phyloP scores from a whole-genome alignment of 2,329 filamentous ascomycete genomes.

The Penicillium sclerotigenum region DNA sequence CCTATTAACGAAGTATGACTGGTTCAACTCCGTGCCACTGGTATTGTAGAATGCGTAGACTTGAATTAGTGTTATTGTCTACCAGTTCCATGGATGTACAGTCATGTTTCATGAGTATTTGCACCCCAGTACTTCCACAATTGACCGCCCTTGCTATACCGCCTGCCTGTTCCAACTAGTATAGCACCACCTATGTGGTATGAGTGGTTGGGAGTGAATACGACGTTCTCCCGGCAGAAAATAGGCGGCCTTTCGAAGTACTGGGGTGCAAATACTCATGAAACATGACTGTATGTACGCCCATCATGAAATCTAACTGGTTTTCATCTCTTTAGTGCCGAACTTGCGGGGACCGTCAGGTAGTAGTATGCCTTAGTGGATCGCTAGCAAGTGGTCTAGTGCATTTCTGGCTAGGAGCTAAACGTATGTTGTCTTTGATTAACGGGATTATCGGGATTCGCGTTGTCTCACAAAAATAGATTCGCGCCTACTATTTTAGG shows the following conservation, averaged over 20 bases:
- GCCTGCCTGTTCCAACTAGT: too few species aligned
- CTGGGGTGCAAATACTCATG: too few species aligned
- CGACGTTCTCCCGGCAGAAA: too few species aligned
- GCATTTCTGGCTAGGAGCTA: background rate
- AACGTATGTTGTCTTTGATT: background rate
- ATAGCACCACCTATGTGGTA: too few species aligned
- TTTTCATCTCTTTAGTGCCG: background rate
- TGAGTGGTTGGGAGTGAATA: too few species aligned
- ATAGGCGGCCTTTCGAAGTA: too few species aligned
- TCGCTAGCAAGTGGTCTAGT: background rate
- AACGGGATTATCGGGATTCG: background rate
- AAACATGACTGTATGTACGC: too few species aligned
- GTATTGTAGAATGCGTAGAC: constrained; percentile 12
- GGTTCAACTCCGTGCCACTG: constrained; percentile 26
- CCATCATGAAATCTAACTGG: background rate
- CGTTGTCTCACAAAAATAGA: constrained; percentile 14
- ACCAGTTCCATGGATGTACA: background rate
- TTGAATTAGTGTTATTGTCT: background rate
- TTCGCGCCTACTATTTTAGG: background rate
- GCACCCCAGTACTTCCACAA: too few species aligned
- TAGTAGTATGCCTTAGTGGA: background rate
- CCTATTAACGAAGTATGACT: constrained; percentile 40
- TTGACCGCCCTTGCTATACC: too few species aligned
- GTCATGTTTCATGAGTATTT: too few species aligned
- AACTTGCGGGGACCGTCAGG: background rate